These are phyloP conservation scores for Aspergillus funiculosus DNA, from an alignment of 495 filamentous ascomycete genomes.

Conservation along the genomic window DNA sequence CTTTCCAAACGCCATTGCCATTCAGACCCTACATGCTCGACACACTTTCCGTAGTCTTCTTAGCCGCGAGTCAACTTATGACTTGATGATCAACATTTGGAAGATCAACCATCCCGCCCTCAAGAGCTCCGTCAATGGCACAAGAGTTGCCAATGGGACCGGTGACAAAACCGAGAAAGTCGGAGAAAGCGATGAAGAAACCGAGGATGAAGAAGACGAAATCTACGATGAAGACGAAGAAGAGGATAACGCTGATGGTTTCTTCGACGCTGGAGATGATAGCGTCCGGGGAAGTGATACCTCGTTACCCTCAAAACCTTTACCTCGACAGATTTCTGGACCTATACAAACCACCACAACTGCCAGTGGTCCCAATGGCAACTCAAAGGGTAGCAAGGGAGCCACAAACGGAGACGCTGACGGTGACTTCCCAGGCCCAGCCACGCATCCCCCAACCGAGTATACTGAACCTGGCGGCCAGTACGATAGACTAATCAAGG, in stretches of 20 bases:
- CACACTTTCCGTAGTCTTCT: slow-evolving; percentile 94
- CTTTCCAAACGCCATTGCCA: slow-evolving; percentile 96
- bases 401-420: slow-evolving; percentile 43
- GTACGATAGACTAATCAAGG: slow-evolving; percentile 77
- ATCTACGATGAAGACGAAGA: slow-evolving; percentile 74
- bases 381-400: slow-evolving; percentile 46
- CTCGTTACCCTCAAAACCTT: slow-evolving; percentile 46
- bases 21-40: slow-evolving; percentile 90
- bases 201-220: slow-evolving; percentile 65
- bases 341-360: slow-evolving; percentile 42
- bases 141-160: slow-evolving; percentile 69
- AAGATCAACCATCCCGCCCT: slow-evolving; percentile 89
- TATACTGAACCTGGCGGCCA: slow-evolving; percentile 71
- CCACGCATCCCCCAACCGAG: slow-evolving; percentile 74
- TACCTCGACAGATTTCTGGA: slow-evolving; percentile 63
- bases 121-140: slow-evolving; percentile 82
- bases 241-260: slow-evolving; percentile 50
- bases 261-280: slow-evolving; percentile 54
- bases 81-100: slow-evolving; percentile 96
- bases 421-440: slow-evolving; percentile 80
- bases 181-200: slow-evolving; percentile 56
- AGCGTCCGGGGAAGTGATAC: slow-evolving; percentile 57
- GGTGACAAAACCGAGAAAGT: slow-evolving; percentile 86
- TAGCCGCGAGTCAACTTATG: slow-evolving; percentile 91
- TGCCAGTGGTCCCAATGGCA: slow-evolving; percentile 32